A percentile compares a stretch with the other conserved stretches of the same genome.
phyloP scores from a whole-genome alignment of 2,329 filamentous ascomycete species.

The Colletotrichum sp. region DNA sequence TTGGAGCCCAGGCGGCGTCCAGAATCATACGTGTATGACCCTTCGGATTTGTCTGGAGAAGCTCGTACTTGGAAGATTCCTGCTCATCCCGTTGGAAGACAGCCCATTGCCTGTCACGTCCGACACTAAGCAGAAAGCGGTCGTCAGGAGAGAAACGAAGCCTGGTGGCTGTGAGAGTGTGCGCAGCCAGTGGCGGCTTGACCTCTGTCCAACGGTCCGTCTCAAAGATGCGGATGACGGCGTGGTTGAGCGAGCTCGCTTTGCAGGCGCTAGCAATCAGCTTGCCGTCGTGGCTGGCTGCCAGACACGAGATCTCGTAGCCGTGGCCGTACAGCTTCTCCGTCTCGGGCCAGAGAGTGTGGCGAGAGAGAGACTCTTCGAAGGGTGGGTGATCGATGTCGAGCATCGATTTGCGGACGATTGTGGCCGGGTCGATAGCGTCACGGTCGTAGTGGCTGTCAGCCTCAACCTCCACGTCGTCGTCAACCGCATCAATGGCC shows the following conservation, averaged over 20 bases:
- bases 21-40: conserved; percentile 94
- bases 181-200: conserved; percentile 80
- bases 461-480: conserved; percentile 49
- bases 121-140: conserved; percentile 80
- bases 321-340: conserved; percentile 98
- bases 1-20: conserved; percentile 81
- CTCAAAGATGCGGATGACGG: conserved; percentile 91
- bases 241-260: conserved; percentile 91
- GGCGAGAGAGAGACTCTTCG: conserved; percentile 87
- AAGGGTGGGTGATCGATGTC: conserved; percentile 77
- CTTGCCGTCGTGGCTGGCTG: conserved; percentile 74
- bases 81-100: conserved; percentile 67
- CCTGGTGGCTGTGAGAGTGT: conserved; percentile 84
- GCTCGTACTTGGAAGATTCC: conserved; percentile 51
- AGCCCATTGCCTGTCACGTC: conserved; percentile 89
- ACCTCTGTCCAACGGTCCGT: conserved; percentile 88
- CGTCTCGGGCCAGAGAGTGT: conserved; percentile 93
- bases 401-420: conserved; percentile 65
- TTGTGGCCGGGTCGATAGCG: conserved; percentile 58
- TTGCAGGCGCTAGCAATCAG: conserved; percentile 92
- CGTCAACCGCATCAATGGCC: conserved; percentile 69
- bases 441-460: conserved; percentile 56
- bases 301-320: conserved; percentile 91
- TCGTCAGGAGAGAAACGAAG: conserved; percentile 82
- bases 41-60: conserved; percentile 74